Evolutionary conservation across 441 rosid genomes (phyloP).

Genomic region (Adansonia grandidieri): DNA sequence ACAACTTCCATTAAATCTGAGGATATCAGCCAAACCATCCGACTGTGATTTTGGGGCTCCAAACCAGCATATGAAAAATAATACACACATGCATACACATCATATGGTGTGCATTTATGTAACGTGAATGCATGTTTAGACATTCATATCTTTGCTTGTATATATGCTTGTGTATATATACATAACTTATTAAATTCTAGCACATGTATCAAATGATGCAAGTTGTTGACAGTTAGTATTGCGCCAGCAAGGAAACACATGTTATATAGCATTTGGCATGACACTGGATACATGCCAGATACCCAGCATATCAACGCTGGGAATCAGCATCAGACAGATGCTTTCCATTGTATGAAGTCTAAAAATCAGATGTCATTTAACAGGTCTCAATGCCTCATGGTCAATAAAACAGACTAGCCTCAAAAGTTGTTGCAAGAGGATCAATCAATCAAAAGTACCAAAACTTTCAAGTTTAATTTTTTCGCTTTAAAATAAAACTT

Average conservation of each 20-base stretch:
- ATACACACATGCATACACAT: too few species aligned
- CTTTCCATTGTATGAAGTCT: background rate
- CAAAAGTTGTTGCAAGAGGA: background rate
- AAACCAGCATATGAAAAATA: background rate
- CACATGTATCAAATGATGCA: background rate
- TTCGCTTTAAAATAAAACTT: background rate
- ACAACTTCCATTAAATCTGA: background rate
- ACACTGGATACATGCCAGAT: background rate
- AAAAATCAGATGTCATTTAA: background rate
- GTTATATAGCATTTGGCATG: background rate
- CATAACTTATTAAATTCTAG: too few species aligned
- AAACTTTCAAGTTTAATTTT: background rate
- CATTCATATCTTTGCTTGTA: background rate
- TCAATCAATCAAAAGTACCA: background rate
- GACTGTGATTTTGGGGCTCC: background rate
- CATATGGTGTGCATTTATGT: too few species aligned
- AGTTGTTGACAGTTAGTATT: background rate
- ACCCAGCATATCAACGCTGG: background rate
- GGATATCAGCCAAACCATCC: background rate
- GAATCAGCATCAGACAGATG: background rate
- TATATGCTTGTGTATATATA: too few species aligned
- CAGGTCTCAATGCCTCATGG: background rate
- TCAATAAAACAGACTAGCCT: background rate
- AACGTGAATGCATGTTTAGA: background rate
- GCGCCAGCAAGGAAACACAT: background rate